Base-by-base conservation (phyloP, 2,329 filamentous ascomycete species). In the Drechmeria coniospora region DNA sequence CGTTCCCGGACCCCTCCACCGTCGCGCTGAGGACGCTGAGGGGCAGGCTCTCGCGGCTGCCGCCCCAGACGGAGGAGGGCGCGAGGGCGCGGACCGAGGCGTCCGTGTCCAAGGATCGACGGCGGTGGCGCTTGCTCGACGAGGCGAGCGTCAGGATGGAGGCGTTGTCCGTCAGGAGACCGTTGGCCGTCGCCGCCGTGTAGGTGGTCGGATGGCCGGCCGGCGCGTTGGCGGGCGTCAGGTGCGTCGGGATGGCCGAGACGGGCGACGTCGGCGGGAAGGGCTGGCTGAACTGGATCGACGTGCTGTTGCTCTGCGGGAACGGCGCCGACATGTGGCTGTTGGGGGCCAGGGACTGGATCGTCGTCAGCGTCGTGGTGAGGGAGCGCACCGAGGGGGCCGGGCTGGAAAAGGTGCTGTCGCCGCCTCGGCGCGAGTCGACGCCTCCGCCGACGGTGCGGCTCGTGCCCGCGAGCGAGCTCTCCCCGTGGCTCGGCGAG, bases 71-170 rank as follows among this genome's bases (percentile, higher is more conserved):
- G 1, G 79, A 86, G 0, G 77, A 82, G 0, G 81, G 81, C 1
- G 82, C 79, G n/a, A 92, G 58, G 3, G 82, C 82, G 23, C 82
- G 77, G 21, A 90, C 79, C 0, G 79, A 87, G 5, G 82, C 82
- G 47, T 90, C 79, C 0, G 82, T 90, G 49, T 90, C 82, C 53
- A 87, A 74, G 17, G 79, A 86, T 34, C 80, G 70, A 26, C 81
- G 69, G 20, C 82, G 74, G 16, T 75, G 68, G 21, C 77, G 71
- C 54, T 87, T 83, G 37, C 77, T 82, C 0, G 79, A 86, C 4
- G 80, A 87, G 3, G 82, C 82, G 10, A 92, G 63, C 0, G 82
- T 92, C 34, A 92, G 56, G 39, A 92, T 86, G 15, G 80, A 87
- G 14, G 82, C 82, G 46, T 92, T 82, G 49, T 92, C 82, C 2